Percentiles rank a stretch among this genome's conserved stretches.
Conservation (phyloP, 1,139 yeast species). For the Hanseniaspora sp. region DNA sequence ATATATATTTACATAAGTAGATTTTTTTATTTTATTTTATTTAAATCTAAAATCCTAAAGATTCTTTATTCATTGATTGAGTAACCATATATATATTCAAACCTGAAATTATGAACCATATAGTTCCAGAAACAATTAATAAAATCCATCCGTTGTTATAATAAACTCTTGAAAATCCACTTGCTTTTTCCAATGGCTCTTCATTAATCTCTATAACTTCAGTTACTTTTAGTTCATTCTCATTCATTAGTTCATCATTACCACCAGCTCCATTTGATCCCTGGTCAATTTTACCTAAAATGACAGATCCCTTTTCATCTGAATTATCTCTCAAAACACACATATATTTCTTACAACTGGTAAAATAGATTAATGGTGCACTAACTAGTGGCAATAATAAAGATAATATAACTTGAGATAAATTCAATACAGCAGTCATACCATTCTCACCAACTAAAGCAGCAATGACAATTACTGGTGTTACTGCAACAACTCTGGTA, state of each 20-base stretch:
- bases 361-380: conserved; percentile 66
- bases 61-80: conserved; percentile 36
- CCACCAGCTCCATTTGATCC: neutral
- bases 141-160: conserved; percentile 51
- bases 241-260: neutral
- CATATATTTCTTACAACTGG: conserved; percentile 67
- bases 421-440: conserved; percentile 64
- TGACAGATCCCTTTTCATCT: neutral
- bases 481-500: conserved; percentile 58
- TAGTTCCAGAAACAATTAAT: conserved; percentile 35
- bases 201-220: neutral
- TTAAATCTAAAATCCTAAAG: conserved; percentile 21
- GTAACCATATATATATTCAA: conserved; percentile 63
- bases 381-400: conserved; percentile 82
- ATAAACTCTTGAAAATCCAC: conserved; percentile 17
- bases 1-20: neutral
- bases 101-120: conserved; percentile 57
- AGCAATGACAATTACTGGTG: conserved; percentile 55
- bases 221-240: neutral
- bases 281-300: neutral
- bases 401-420: conserved; percentile 79
- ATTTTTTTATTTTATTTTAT: neutral
- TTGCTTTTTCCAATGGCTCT: neutral
- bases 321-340: conserved; percentile 35
- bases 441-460: conserved; percentile 46